Conservation (phyloP, 331 rosid species). For the Acacia concinna region DNA sequence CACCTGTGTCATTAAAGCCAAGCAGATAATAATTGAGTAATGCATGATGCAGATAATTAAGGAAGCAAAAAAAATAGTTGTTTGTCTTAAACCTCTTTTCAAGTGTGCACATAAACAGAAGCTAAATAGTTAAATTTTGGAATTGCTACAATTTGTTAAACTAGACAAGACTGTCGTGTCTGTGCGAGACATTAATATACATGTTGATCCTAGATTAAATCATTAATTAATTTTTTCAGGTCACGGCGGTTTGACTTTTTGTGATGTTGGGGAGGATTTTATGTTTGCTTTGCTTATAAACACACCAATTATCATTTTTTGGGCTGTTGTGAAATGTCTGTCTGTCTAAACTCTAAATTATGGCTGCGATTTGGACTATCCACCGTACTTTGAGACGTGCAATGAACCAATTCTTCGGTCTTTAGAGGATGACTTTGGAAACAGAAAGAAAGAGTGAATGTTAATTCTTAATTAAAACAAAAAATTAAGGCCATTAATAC, state of each 20-base stretch:
- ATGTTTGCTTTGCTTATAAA: constrained; percentile 4
- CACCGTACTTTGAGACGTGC: not conserved
- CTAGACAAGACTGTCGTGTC: constrained; percentile 36
- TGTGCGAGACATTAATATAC: constrained; percentile 32
- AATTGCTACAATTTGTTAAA: constrained; percentile 21
- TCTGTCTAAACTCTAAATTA: not conserved
- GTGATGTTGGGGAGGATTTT: not conserved
- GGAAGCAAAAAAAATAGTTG: not conserved
- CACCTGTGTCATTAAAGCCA: constrained; percentile 11
- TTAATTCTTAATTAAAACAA: not conserved
- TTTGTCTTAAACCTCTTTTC: constrained; percentile 17
- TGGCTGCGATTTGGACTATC: not conserved
- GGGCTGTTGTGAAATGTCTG: not conserved
- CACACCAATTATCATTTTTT: constrained; percentile 5
- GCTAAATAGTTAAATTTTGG: not conserved
- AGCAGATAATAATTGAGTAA: constrained; percentile 23
- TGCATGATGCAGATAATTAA: constrained; percentile 2
- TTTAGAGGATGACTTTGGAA: not conserved
- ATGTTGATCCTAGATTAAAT: constrained; percentile 31
- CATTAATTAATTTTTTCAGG: not conserved
- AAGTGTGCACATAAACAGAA: constrained; percentile 37
- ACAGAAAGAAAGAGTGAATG: not conserved
- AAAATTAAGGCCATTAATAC: not conserved
- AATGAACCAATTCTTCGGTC: not conserved
- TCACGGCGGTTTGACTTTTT: not conserved